These are phyloP conservation scores for Limtongozyma cylindracea DNA, from an alignment of 805 yeast species.

Conservation along the genomic window DNA sequence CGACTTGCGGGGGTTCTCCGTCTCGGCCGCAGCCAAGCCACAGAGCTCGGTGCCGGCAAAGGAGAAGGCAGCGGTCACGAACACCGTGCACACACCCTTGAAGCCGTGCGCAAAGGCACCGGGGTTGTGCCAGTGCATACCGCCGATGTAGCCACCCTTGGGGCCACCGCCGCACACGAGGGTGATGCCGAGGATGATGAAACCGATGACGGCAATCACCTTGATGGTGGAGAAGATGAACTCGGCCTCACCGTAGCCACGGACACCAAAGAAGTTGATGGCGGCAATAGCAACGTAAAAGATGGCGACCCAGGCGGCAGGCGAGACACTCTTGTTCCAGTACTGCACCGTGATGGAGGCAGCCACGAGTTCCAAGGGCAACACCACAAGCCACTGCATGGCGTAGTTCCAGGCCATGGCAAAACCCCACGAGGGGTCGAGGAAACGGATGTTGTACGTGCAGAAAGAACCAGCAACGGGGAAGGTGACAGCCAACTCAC, in stretches of 20 bases:
- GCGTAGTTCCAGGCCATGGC: slow-evolving; percentile 9
- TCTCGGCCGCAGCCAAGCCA: not conserved
- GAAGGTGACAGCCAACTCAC: not conserved
- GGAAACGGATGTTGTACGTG: not conserved
- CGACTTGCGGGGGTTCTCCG: not conserved
- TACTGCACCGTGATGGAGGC: slow-evolving; percentile 14
- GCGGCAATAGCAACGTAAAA: slow-evolving; percentile 22
- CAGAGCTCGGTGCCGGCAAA: slow-evolving; percentile 33
- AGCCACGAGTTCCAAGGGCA: slow-evolving; percentile 12
- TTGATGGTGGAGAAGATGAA: slow-evolving; percentile 27
- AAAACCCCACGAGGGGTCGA: slow-evolving; percentile 6
- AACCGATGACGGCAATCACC: slow-evolving; percentile 29
- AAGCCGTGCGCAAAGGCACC: slow-evolving; percentile 31
- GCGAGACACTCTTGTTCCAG: slow-evolving; percentile 16
- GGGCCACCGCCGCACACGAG: slow-evolving; percentile 33
- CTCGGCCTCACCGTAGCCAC: slow-evolving; percentile 50
- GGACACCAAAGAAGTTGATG: slow-evolving; percentile 35
- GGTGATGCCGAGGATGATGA: slow-evolving; percentile 26
- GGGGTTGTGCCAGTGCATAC: slow-evolving; percentile 28
- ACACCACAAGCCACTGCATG: slow-evolving; percentile 11
- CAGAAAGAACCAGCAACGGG: not conserved
- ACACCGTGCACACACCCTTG: slow-evolving; percentile 36
- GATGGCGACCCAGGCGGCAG: slow-evolving; percentile 30
- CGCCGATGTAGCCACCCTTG: slow-evolving; percentile 31
- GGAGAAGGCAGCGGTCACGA: slow-evolving; percentile 34